Evolutionary conservation across 179 eudicot genomes (phyloP).

Genomic region (Spinacia oleracea): DNA sequence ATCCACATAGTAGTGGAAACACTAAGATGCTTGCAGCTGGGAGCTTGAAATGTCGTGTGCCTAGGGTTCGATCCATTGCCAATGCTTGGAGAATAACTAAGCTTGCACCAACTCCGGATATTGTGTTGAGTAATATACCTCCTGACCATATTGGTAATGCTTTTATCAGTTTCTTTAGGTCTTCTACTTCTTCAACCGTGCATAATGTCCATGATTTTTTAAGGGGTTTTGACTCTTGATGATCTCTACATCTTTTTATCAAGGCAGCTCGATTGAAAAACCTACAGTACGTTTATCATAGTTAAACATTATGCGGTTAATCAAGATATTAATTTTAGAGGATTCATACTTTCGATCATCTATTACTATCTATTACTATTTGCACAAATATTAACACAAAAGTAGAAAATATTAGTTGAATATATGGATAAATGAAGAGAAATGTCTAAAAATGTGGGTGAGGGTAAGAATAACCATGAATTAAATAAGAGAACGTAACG

Average conservation of each 20-base stretch:
- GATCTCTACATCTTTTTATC: conserved; percentile 6
- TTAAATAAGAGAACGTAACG: too few relatives aligned
- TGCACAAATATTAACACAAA: too few relatives aligned
- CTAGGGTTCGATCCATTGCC: conserved; percentile 43
- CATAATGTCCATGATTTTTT: conserved; percentile 40
- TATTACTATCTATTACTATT: too few relatives aligned
- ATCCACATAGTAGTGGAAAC: conserved; percentile 31
- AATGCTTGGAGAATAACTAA: conserved; percentile 39
- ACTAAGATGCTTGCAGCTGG: conserved; percentile 44
- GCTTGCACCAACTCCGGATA: conserved; percentile 34
- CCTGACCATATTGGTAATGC: conserved; percentile 45
- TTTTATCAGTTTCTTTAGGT: conserved; percentile 39
- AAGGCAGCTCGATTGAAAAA: conserved; percentile 48
- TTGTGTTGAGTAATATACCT: conserved; percentile 34
- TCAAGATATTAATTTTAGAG: too few relatives aligned
- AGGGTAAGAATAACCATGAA: too few relatives aligned
- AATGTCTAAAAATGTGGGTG: too few relatives aligned
- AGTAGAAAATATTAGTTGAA: too few relatives aligned
- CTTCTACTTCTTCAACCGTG: conserved; percentile 47
- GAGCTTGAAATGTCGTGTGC: conserved; percentile 33
- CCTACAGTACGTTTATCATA: not conserved
- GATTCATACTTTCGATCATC: too few relatives aligned
- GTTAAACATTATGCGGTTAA: not conserved
- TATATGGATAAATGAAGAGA: too few relatives aligned
- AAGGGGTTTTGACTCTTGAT: not conserved